These are phyloP conservation scores for Arthrobotrys musiformis DNA, from an alignment of 2,329 filamentous ascomycete genomes.

Conservation along the genomic window DNA sequence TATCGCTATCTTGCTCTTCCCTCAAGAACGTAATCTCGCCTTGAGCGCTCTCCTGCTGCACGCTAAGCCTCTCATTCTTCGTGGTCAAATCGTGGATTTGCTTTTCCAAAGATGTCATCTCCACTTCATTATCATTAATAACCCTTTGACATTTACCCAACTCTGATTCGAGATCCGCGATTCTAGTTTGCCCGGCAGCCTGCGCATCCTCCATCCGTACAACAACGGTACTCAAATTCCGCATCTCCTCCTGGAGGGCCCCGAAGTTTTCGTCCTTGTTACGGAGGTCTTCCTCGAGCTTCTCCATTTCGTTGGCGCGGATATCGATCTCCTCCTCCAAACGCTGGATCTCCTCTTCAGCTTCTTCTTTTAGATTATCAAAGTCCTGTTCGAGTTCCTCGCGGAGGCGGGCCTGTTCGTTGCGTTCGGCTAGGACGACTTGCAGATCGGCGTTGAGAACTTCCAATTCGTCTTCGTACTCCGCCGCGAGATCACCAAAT, in stretches of 20 bases:
- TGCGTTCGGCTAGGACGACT: slow-evolving; percentile 74
- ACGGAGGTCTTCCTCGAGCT: slow-evolving; percentile 70
- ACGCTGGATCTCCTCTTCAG: slow-evolving; percentile 73
- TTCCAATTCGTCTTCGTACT: slow-evolving; percentile 83
- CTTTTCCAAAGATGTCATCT: slow-evolving; percentile 85
- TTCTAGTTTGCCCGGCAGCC: slow-evolving; percentile 66
- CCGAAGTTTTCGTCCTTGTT: slow-evolving; percentile 81
- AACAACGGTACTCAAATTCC: slow-evolving; percentile 85
- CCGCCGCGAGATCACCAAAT: slow-evolving; percentile 69
- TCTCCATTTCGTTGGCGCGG: slow-evolving; percentile 66
- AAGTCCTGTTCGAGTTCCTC: slow-evolving; percentile 71
- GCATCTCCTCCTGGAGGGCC: slow-evolving; percentile 93
- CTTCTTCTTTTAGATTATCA: slow-evolving; percentile 71
- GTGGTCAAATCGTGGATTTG: slow-evolving; percentile 84
- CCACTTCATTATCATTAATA: slow-evolving; percentile 82
- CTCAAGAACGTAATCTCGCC: slow-evolving; percentile 93
- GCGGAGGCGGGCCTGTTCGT: slow-evolving; percentile 78
- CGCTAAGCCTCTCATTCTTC: slow-evolving; percentile 85
- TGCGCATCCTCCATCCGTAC: slow-evolving; percentile 85
- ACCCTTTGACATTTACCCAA: slow-evolving; percentile 87
- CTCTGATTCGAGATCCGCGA: slow-evolving; percentile 56
- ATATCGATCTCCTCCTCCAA: slow-evolving; percentile 74
- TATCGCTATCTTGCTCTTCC: slow-evolving; percentile 96
- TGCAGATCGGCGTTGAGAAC: slow-evolving; percentile 82
- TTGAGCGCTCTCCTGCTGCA: slow-evolving; percentile 92